These are phyloP conservation scores for Fusarium torulosum DNA, from an alignment of 2,329 filamentous ascomycete species.

Conservation along the genomic window DNA sequence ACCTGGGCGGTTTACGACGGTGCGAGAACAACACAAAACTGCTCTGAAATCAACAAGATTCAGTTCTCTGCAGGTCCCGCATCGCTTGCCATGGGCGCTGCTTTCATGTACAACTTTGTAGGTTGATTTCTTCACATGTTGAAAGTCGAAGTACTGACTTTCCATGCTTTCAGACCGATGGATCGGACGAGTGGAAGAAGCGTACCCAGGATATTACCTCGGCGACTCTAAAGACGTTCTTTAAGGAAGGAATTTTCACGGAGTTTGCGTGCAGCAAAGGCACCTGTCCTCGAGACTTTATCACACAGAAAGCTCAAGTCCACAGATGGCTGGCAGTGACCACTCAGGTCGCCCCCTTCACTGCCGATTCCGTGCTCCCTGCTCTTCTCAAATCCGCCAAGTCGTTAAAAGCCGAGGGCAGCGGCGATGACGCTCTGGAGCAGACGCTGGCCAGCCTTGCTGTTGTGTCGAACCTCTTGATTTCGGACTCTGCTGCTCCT, in stretches of 20 bases:
- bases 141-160: constrained; percentile 17
- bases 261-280: constrained; percentile 74
- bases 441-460: constrained; percentile 16
- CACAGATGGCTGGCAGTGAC: constrained; percentile 73
- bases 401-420: not conserved
- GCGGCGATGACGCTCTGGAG: constrained; percentile 6
- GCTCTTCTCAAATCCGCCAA: constrained; percentile 64
- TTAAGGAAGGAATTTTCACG: constrained; percentile 67
- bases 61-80: constrained; percentile 77
- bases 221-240: constrained; percentile 62
- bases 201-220: constrained; percentile 68
- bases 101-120: constrained; percentile 76
- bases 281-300: constrained; percentile 76
- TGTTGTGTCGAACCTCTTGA: constrained; percentile 19
- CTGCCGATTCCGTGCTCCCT: constrained; percentile 65
- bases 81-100: constrained; percentile 70
- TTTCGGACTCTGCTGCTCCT: not conserved
- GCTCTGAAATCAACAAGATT: constrained; percentile 68
- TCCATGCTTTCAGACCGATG: constrained; percentile 2
- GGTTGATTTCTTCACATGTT: constrained; percentile 24
- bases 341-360: constrained; percentile 71
- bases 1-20: constrained; percentile 75
- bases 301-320: constrained; percentile 77
- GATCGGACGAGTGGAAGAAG: constrained; percentile 61
- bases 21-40: constrained; percentile 67